Evolutionary conservation across 129 eudicot genomes (phyloP), one percentile per base, ranked within the genome.

Genomic region (Rutidosis leptorrhynchoides): DNA sequence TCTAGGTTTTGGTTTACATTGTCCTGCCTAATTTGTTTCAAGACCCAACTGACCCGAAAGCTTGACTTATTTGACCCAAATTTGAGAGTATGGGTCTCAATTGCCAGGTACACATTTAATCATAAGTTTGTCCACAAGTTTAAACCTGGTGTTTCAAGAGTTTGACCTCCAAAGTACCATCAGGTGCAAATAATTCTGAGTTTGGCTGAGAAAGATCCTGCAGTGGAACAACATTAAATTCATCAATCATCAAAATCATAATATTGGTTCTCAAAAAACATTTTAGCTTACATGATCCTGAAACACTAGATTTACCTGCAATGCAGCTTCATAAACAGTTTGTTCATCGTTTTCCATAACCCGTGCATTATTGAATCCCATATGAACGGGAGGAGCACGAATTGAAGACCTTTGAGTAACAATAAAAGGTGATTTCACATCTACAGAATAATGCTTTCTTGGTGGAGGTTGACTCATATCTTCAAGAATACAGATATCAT

Each of bases 161-260:
- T 20, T 89, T 75, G 46, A 92, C 96, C 42, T 84, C 74, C 84
- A 92, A 69, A 33, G 81, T 26, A 46, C 98, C 96, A 42, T 85
- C 89, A 33, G 98, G 96, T 65, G 96, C 95, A 33, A 16, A 64
- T 65, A 83, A 87, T 71, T 92, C 98, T 69, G 81, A 72, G 67
- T 71, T 80, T n/a, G 95, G 91, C 72, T 92, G 95, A 22, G 88
- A 85, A 73, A 88, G 90, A 88, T 88, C 98, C 98, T 88, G 84
- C 68, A 83, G 63, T 32, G 14, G 21, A 58, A 72, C 67, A 62
- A 22, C 70, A 56, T 42, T 26, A 0, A 64, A 33, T 32, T 49
- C 29, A 66, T 74, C 72, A 67, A 55, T 49, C 29, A 66, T 74
- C 72, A 67, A 55, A 64, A 19, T 55, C 45, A 35, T 26, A 25